phyloP scores from a whole-genome alignment of 768 basidiomycete genomes.

The Pisolithus marmoratus region DNA sequence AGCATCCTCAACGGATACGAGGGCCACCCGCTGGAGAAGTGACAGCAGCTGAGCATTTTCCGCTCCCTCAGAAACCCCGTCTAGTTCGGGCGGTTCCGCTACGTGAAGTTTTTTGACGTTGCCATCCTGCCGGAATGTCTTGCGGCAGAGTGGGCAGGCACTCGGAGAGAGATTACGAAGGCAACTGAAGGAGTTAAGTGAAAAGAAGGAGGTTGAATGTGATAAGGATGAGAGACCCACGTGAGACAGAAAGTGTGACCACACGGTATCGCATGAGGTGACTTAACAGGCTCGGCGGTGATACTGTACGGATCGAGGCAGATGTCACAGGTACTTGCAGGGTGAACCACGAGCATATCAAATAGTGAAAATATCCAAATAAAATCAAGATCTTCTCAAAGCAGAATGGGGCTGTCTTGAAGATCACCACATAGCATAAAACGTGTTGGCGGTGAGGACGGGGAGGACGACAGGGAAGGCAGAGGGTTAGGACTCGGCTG shows the following conservation, averaged over 20 bases:
- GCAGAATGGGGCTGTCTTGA: conserved; percentile 16
- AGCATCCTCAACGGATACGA: conserved; percentile 29
- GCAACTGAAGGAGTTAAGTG: conserved; percentile 38
- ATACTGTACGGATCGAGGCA: conserved; percentile 58
- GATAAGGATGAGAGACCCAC: conserved; percentile 37
- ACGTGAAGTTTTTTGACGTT: conserved; percentile 66
- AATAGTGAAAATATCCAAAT: conserved; percentile 16
- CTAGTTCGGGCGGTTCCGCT: conserved; percentile 36
- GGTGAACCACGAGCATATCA: conserved; percentile 58
- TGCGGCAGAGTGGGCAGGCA: conserved; percentile 64
- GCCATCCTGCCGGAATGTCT: conserved; percentile 49
- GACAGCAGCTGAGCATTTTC: conserved; percentile 37
- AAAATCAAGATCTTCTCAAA: conserved; percentile 15
- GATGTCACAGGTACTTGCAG: conserved; percentile 70
- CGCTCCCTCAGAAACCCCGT: conserved; percentile 31
- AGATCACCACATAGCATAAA: conserved; percentile 31
- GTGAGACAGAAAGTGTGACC: conserved; percentile 70
- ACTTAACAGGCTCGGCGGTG: conserved; percentile 42
- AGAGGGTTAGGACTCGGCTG: conserved; percentile 9
- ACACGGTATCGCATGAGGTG: conserved; percentile 69
- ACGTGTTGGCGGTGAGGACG: conserved; percentile 23
- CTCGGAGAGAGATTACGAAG: conserved; percentile 45
- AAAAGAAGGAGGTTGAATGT: conserved; percentile 8
- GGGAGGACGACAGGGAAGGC: conserved; percentile 15
- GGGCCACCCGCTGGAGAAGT: conserved; percentile 30